Conservation (phyloP, 2,329 filamentous ascomycete genomes). For the Thermochaetoides dissita region DNA sequence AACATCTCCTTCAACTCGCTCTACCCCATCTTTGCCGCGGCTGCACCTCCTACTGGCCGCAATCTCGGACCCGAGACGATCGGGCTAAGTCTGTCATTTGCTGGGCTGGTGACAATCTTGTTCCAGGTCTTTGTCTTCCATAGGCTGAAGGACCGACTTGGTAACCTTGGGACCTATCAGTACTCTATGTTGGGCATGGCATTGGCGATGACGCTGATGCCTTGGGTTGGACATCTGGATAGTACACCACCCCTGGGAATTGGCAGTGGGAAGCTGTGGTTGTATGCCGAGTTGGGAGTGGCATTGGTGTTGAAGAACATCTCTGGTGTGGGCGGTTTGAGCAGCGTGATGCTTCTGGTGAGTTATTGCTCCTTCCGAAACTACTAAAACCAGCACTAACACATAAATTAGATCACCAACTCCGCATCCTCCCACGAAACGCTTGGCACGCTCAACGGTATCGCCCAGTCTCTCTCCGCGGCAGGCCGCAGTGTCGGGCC, state of each 20-base stretch:
- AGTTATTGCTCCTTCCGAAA: too few relatives aligned
- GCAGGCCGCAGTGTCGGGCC: conserved; percentile 80
- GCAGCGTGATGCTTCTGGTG: conserved; percentile 76
- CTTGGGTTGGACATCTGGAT: conserved; percentile 70
- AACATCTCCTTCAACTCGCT: conserved; percentile 94
- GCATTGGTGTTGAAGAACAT: conserved; percentile 82
- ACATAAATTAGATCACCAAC: conserved; percentile 59
- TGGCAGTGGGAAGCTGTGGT: conserved; percentile 49
- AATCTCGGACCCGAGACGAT: conserved; percentile 65
- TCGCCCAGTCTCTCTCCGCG: conserved; percentile 86
- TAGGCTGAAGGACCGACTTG: conserved; percentile 60
- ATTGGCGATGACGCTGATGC: conserved; percentile 72
- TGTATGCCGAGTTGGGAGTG: conserved; percentile 68
- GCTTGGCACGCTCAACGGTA: conserved; percentile 78
- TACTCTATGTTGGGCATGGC: conserved; percentile 66
- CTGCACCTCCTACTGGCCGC: conserved; percentile 61
- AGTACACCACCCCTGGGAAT: conserved; percentile 41
- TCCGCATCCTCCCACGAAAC: conserved; percentile 75
- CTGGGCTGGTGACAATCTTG: conserved; percentile 70
- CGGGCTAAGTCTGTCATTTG: conserved; percentile 70
- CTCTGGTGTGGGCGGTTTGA: conserved; percentile 75
- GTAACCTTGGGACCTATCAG: conserved; percentile 76
- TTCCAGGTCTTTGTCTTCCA: conserved; percentile 85
- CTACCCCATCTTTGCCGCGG: conserved; percentile 83
- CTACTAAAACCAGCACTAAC: too few relatives aligned